Base-by-base conservation (phyloP, 2,329 filamentous ascomycete genomes). In the Penicillium frequentans region DNA sequence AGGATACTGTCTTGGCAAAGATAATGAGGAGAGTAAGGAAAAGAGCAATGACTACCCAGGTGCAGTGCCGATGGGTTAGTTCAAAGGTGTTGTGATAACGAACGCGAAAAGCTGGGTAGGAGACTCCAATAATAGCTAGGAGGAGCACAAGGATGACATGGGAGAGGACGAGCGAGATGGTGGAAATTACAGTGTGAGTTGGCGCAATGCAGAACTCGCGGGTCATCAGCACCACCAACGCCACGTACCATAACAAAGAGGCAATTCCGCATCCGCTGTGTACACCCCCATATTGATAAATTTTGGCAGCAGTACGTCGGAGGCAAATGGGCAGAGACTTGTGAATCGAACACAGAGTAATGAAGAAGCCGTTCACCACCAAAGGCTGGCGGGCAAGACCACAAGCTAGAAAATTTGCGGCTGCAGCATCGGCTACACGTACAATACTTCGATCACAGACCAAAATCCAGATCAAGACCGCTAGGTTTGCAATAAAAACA, bases 221-320 rank as follows among this genome's bases (percentile, higher is more conserved):
- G 47, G 53, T 45, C 19, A 49, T 27, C 21, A 55, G 21, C 5
- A 48, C 53, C 1, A 55, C 53, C 27, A 51, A 37, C 10, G 46
- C 53, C 21, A 55, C 29, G n/a, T 55, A 55, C 53, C 53, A 55
- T 11, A 55, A 11, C 16, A 55, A 19, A 21, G 53, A 50, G 21
- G 53, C 37, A 3, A 42, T 49, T 26, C 55, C 55, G 14, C 45
- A 49, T 26, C 55, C 55, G 26, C 55, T 57, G 47, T 57, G 55
- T n/a, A 55, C 47, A 35, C 53, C 53, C 13, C 53, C 53, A 50
- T 55, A 55, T 23, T 55, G 53, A 24, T 37, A 27, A 9, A 42
- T 42, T 19, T 51, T 55, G 19, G 53, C 53, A 19, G 53, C 53
- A 44, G 16, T 50, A 13, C 47, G 53, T 14, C 53, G 53, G 11